phyloP scores from a whole-genome alignment of 148 eudicot species.

The Tetragonia tetragonoides region DNA sequence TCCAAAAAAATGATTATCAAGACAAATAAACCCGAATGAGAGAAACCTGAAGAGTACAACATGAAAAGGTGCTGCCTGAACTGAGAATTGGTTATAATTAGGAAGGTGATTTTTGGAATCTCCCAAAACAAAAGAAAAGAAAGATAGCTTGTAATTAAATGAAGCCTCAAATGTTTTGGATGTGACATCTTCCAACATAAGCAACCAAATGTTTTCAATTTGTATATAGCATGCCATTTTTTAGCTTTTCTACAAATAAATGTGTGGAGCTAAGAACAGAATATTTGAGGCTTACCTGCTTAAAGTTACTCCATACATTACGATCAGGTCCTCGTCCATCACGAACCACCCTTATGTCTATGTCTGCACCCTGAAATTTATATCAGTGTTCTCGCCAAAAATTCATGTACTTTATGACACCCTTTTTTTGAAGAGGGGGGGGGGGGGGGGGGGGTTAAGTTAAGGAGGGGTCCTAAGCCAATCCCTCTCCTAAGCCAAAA shows the following conservation, averaged over 20 bases:
- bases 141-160: background rate
- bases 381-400: conserved; percentile 31
- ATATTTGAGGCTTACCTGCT: conserved; percentile 55
- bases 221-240: background rate
- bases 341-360: conserved; percentile 98
- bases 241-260: background rate
- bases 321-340: conserved; percentile 88
- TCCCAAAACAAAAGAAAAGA: background rate
- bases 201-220: background rate
- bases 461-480: too few species aligned
- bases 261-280: background rate
- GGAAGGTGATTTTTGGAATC: too few species aligned
- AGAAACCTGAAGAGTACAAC: background rate
- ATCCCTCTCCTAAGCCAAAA: too few species aligned
- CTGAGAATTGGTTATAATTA: background rate
- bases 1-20: background rate
- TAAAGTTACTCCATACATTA: conserved; percentile 95
- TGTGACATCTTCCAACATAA: background rate
- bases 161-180: background rate
- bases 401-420: background rate
- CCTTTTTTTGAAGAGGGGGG: background rate
- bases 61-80: conserved; percentile 1
- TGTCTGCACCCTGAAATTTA: conserved; percentile 95
- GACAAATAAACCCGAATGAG: background rate
- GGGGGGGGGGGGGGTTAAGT: too few species aligned